A percentile compares a stretch with the other conserved stretches of the same genome.
Conservation (phyloP, 2,329 filamentous ascomycete species). For the Gaeumannomyces sp. region DNA sequence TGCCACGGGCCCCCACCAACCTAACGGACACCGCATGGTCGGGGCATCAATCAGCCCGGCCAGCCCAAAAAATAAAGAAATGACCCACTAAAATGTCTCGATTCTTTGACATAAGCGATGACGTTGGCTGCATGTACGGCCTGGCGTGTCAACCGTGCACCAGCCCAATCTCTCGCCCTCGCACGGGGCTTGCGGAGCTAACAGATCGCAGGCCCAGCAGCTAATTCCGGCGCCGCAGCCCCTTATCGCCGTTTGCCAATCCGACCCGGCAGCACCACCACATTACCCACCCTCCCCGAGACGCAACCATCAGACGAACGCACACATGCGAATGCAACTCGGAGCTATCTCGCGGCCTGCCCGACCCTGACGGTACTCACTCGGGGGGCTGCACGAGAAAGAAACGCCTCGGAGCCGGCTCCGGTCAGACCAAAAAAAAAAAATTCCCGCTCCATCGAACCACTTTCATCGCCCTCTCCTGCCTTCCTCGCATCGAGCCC, state of each 20-base stretch:
- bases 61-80: neutral
- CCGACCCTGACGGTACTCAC: neutral
- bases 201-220: neutral
- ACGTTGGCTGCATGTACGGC: neutral
- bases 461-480: neutral
- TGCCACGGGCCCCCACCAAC: no score
- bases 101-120: neutral
- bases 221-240: neutral
- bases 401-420: neutral
- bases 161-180: no score
- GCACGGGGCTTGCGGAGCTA: neutral
- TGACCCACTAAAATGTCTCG: neutral
- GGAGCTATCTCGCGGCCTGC: neutral
- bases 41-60: neutral
- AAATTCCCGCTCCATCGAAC: neutral
- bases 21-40: neutral
- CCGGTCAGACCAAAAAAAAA: neutral
- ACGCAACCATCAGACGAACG: neutral
- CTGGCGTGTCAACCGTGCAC: no score
- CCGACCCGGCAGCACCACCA: neutral
- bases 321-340: neutral
- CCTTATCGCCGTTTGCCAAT: neutral
- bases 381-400: neutral
- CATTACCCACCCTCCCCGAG: neutral
- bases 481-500: neutral